Evolutionary conservation across 257 asterid species (phyloP).

Genomic region (Scutellaria baicalensis): DNA sequence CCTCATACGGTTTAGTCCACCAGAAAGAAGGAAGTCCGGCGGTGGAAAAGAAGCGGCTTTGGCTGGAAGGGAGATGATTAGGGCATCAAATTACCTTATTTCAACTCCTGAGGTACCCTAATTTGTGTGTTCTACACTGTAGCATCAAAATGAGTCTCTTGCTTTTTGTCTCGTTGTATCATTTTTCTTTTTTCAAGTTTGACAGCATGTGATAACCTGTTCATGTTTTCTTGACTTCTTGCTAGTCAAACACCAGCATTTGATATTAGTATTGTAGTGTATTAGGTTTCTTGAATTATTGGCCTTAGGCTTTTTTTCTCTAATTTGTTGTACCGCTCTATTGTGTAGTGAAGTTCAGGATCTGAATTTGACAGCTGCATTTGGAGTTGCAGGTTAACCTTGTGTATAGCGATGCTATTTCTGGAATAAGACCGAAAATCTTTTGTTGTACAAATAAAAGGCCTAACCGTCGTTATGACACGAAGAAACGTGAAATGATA

Average conservation of each 20-base stretch:
- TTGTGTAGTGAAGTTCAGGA: not conserved
- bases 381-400: conserved; percentile 44
- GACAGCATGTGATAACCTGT: not conserved
- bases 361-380: conserved; percentile 20
- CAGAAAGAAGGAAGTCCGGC: too few species aligned
- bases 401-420: conserved; percentile 10
- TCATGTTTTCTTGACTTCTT: not conserved
- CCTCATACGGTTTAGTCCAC: too few species aligned
- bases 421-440: conserved; percentile 27
- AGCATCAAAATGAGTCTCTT: not conserved
- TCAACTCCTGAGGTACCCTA: too few species aligned
- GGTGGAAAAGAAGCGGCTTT: too few species aligned
- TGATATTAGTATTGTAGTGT: not conserved
- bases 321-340: not conserved
- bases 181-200: not conserved
- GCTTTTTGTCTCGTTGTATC: not conserved
- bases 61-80: too few species aligned
- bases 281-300: not conserved
- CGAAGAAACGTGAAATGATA: conserved; percentile 31
- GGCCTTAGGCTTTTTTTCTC: not conserved
- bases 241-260: not conserved
- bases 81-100: too few species aligned
- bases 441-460: conserved; percentile 32
- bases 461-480: conserved; percentile 23
- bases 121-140: too few species aligned